phyloP scores from a whole-genome alignment of 2,329 filamentous ascomycete species.

The Xylaria sp. region DNA sequence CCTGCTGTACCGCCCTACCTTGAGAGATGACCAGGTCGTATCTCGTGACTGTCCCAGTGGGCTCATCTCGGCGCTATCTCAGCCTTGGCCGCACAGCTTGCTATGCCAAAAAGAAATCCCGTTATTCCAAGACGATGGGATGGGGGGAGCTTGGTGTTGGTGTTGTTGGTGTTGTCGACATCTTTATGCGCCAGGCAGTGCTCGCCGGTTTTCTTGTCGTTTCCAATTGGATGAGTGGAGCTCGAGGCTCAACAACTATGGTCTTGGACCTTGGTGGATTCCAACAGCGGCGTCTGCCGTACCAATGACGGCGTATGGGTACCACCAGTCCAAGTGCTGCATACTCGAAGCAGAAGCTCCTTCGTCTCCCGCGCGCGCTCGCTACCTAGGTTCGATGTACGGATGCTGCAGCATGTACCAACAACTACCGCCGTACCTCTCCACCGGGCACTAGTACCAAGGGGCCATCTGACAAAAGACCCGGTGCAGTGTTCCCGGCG shows the following conservation, averaged over 20 bases:
- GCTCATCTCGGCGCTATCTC: slow-evolving; percentile 13
- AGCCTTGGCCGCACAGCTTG: slow-evolving; percentile 18
- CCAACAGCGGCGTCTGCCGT: slow-evolving; percentile 18
- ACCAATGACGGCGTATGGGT: slow-evolving; percentile 4
- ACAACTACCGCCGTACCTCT: slow-evolving; percentile 13
- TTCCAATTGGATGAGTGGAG: slow-evolving; percentile 2
- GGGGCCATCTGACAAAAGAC: slow-evolving; percentile 5
- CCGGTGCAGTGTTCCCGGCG: slow-evolving; percentile 13
- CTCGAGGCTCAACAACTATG: background rate
- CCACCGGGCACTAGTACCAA: slow-evolving; percentile 3
- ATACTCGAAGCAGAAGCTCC: background rate
- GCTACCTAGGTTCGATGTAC: background rate
- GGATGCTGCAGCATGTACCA: slow-evolving; percentile 16
- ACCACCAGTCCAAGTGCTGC: background rate
- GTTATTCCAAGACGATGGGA: slow-evolving; percentile 8
- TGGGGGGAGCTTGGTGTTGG: no score
- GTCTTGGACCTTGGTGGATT: background rate
- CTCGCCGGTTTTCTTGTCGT: background rate
- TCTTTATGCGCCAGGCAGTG: slow-evolving; percentile 5
- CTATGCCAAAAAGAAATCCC: background rate
- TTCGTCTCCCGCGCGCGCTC: slow-evolving; percentile 6
- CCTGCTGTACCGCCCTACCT: slow-evolving; percentile 14
- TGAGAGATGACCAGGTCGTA: slow-evolving; percentile 10
- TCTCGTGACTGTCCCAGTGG: slow-evolving; percentile 17
- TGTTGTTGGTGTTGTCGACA: slow-evolving; percentile 10